Percentiles rank a stretch among this genome's conserved stretches.
Evolutionary conservation across 2,329 filamentous ascomycete species (phyloP).

Genomic region (Fusarium lateritium): DNA sequence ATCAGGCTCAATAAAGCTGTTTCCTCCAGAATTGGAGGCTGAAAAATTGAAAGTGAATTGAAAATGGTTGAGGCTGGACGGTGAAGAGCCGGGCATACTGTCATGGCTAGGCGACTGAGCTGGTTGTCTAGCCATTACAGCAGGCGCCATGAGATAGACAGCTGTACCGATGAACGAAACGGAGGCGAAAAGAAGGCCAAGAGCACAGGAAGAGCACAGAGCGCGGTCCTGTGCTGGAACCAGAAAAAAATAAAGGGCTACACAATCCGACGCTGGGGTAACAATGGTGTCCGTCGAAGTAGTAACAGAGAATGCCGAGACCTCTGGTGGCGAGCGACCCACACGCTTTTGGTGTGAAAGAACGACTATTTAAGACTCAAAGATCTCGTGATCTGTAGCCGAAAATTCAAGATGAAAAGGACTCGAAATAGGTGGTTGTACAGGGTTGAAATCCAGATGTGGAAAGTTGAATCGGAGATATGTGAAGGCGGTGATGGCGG

Average conservation of each 20-base stretch:
- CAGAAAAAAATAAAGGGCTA: constrained; percentile 16
- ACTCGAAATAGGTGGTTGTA: background rate
- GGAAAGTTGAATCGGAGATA: constrained; percentile 1
- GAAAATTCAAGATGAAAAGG: background rate
- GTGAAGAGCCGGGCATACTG: constrained; percentile 32
- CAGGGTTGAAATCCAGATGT: background rate
- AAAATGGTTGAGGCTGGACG: constrained; percentile 43
- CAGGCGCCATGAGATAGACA: constrained; percentile 15
- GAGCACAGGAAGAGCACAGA: constrained; percentile 10
- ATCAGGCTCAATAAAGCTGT: constrained; percentile 54
- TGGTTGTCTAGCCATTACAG: constrained; percentile 37
- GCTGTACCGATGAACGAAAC: constrained; percentile 1
- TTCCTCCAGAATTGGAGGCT: constrained; percentile 45
- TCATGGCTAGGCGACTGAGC: constrained; percentile 24
- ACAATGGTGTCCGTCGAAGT: constrained; percentile 26
- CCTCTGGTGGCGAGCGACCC: constrained; percentile 36
- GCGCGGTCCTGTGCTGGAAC: constrained; percentile 8
- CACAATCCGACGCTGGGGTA: constrained; percentile 14
- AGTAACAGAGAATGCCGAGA: constrained; percentile 32
- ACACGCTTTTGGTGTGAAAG: constrained; percentile 11
- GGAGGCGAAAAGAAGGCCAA: constrained; percentile 1
- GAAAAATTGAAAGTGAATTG: constrained; percentile 55
- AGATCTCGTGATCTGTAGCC: background rate
- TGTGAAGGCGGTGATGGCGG: constrained; percentile 1
- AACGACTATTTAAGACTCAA: constrained; percentile 14